Base-by-base conservation (phyloP, 768 basidiomycete species). In the Lactarius sanguifluus region DNA sequence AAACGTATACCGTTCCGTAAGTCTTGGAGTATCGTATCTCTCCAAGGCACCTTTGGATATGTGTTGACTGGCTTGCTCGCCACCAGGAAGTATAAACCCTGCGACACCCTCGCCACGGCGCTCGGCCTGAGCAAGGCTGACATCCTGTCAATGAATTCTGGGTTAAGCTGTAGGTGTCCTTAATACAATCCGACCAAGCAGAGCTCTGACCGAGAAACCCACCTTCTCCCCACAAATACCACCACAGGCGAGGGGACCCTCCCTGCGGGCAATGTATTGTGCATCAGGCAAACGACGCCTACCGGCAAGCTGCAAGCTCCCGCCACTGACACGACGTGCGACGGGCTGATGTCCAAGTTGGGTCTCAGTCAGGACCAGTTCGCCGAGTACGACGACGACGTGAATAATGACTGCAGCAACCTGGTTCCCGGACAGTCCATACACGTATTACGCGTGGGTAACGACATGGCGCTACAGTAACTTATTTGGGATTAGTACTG, bases 311-410 rank as follows among this genome's bases (percentile, higher is more conserved):
- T 12, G 36, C 36, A 36, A 12, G 36, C 9, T 36, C 36, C 36
- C 36, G 36, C 10, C 36, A 12, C 12, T 36, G 36, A 10, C 36
- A 32, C 28, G 32, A 36, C 54, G 28, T 69, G 69, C 40, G 18
- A 40, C 10, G 40, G 2, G 25, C 43, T 69, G 5, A 30, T 55
- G 5, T 20, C 23, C 5, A 4, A 10, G 3, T 68, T 28, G 54
- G 52, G 61, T 20, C 43, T 68, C 41, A 58, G 55, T 15, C 0
- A 2, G 18, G 8, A 1, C 12, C 1, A 28, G 2, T 68, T 69
- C 32, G 40, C 59, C 23, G 2, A 36, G 5, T 67, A 59, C 13
- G 68, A 69, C 16, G 62, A 64, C 59, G 15, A 64, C 10, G 62
- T 68, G 30, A 25, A 68, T 13, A 10, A 18, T 20, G 6, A 18